Evolutionary conservation across 192 early-diverging fungal genomes (phyloP), one percentile per base, ranked within the genome.

Genomic region (Mortierella hygrophila): DNA sequence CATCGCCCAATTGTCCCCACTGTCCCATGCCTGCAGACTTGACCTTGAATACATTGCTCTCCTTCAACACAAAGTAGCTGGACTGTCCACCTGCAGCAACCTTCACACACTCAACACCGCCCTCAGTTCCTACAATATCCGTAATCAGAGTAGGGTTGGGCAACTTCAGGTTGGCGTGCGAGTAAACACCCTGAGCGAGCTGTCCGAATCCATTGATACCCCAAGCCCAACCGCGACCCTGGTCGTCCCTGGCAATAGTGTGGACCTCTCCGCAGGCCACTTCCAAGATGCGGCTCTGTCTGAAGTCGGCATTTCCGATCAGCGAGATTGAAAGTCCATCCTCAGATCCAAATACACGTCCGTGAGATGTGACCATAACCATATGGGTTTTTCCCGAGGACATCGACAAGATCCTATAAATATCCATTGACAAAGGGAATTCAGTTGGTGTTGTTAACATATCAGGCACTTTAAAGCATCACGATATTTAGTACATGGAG

Each of bases 11-110:
- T 73, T 90, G 89, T 38, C 89, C 89, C 76, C 86, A 90, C 60
- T 90, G 89, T 21, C 89, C 89, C 89, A 90, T 88, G 60, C 89
- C 89, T 21, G 88, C 88, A 37, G 81, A 78, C 32, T 86, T 88
- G 71, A 83, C 83, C 37, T 81, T 75, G 68, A 40, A 83, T 10
- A 23, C 32, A n/a, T 85, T 76, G 1, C 83, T 37, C 20, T 88
- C 79, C 57, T 87, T 81, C 37, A 88, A 26, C 23, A 90, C 89
- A 54, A 90, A 86, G 49, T 77, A 88, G 41, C 83, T 88, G 16
- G 88, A 87, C 32, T 79, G 70, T 8, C 89, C 88, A 38, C 89
- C 89, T 23, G 89, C 89, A 23, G 89, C 87, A 35, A 90, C 77
- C 71, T 82, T 82, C n/a, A 85, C 72, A 72, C 81, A 83, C 29